phyloP scores from a whole-genome alignment of 345 rosid genomes.

The Abelmoschus esculentus region DNA sequence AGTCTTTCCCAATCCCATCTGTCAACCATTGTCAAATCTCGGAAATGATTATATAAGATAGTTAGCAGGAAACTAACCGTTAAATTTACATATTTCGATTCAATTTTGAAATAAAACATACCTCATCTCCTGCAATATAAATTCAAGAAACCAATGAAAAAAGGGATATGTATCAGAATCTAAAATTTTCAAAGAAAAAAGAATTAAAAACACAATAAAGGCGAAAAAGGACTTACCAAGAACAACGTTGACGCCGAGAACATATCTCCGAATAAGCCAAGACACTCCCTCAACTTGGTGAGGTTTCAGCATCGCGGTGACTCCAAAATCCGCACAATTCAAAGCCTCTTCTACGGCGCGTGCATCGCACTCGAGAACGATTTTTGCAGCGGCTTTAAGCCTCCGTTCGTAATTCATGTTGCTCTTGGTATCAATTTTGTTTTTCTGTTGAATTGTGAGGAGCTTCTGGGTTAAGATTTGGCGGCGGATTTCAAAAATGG shows the following conservation, averaged over 20 bases:
- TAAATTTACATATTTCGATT: neutral
- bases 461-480: neutral
- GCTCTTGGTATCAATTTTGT: neutral
- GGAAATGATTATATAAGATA: neutral
- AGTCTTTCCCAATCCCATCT: slow-evolving; percentile 96
- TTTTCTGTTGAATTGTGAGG: neutral
- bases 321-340: slow-evolving; percentile 37
- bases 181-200: neutral
- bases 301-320: slow-evolving; percentile 59
- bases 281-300: slow-evolving; percentile 75
- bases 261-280: slow-evolving; percentile 66
- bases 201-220: neutral
- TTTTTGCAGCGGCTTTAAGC: slow-evolving; percentile 50
- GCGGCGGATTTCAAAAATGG: neutral
- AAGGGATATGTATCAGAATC: neutral
- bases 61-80: neutral
- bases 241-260: slow-evolving; percentile 69
- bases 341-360: slow-evolving; percentile 16
- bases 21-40: slow-evolving; percentile 11
- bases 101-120: slow-evolving; percentile 13
- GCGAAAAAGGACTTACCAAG: slow-evolving; percentile 34
- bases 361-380: slow-evolving; percentile 34
- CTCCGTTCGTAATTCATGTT: slow-evolving; percentile 61
- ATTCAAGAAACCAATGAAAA: neutral
- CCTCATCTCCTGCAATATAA: slow-evolving; percentile 77